phyloP scores from a whole-genome alignment of 192 early-diverging fungal species.

The Thamnidium elegans region DNA sequence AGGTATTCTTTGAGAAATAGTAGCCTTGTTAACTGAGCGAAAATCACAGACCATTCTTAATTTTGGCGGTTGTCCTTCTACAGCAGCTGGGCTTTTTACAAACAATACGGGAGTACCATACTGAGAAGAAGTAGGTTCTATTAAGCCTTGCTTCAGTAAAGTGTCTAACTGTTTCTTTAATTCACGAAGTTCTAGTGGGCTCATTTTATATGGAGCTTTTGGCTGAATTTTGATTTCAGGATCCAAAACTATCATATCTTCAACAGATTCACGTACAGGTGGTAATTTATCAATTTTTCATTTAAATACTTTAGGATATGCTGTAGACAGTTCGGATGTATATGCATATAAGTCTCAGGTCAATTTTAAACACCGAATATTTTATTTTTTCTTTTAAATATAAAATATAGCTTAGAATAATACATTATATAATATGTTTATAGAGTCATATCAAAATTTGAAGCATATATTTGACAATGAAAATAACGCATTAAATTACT shows the following conservation, averaged over 20 bases:
- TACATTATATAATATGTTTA: no score
- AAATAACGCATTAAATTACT: no score
- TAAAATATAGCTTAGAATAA: no score
- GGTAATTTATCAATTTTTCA: not conserved
- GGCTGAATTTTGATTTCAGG: not conserved
- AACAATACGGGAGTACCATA: slow-evolving; percentile 42
- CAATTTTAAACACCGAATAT: no score
- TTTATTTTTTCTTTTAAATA: no score
- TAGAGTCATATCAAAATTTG: no score
- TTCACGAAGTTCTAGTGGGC: not conserved
- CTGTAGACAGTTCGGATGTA: not conserved
- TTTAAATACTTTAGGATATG: not conserved
- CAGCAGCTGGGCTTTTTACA: slow-evolving; percentile 27
- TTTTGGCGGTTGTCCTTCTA: slow-evolving; percentile 37
- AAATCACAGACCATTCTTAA: slow-evolving; percentile 49
- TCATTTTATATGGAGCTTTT: slow-evolving; percentile 24
- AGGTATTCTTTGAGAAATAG: slow-evolving; percentile 38
- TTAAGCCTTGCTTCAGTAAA: slow-evolving; percentile 25
- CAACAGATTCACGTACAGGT: not conserved
- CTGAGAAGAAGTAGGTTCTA: slow-evolving; percentile 34
- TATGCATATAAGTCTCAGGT: no score
- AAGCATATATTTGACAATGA: no score
- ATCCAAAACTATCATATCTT: no score
- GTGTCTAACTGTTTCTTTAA: slow-evolving; percentile 11
- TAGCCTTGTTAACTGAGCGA: slow-evolving; percentile 46